Conservation (phyloP, 106 monocot genomes). For the Agapanthus africanus region DNA sequence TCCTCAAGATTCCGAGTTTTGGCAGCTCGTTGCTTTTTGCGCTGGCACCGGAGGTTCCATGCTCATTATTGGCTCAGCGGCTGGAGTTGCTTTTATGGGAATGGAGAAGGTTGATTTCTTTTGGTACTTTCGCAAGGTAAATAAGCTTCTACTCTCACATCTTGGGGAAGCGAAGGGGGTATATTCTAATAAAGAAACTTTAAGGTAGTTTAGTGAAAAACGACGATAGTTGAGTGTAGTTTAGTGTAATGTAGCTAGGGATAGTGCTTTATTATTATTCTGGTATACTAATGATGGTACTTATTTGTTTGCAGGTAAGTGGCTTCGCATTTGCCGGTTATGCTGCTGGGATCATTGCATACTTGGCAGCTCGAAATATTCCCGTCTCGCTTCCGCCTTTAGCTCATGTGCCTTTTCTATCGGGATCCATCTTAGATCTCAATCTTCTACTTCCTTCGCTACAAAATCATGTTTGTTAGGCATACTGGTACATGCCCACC, state of each 20-base stretch:
- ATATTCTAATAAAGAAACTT: no score
- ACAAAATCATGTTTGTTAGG: constrained; percentile 5
- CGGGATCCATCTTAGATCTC: constrained; percentile 31
- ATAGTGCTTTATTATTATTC: not conserved
- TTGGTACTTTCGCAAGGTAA: constrained; percentile 96
- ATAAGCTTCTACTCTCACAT: no score
- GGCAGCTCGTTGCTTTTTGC: constrained; percentile 97
- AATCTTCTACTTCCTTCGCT: constrained; percentile 12
- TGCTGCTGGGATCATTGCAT: constrained; percentile 78
- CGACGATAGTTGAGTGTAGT: no score
- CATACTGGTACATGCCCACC: not conserved
- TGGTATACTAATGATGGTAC: no score
- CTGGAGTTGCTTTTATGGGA: constrained; percentile 99
- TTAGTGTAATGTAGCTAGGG: no score
- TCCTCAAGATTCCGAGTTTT: constrained; percentile 90
- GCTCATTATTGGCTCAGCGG: constrained; percentile 98
- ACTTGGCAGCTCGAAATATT: constrained; percentile 55
- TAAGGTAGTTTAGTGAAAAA: no score
- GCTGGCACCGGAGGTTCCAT: constrained; percentile 98
- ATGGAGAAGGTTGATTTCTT: constrained; percentile 98
- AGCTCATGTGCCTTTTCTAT: constrained; percentile 69
- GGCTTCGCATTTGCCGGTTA: constrained; percentile 97
- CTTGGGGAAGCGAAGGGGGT: no score
- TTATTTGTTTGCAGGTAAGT: constrained; percentile 58
- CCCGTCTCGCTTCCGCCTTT: constrained; percentile 49